Conservation (phyloP, 352 stramenopile genomes). For the Globisporangium echinulatum region DNA sequence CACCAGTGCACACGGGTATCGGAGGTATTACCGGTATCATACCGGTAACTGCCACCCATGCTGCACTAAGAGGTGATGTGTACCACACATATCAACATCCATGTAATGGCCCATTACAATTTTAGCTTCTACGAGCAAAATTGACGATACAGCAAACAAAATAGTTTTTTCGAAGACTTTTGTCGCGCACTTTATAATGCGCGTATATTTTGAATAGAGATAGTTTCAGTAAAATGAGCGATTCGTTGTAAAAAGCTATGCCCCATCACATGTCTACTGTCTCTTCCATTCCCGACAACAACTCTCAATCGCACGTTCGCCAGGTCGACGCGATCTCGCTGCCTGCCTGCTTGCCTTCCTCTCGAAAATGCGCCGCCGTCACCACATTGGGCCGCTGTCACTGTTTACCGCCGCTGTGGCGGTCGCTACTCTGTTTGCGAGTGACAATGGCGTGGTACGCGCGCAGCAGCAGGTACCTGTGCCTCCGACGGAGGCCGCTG, state of each 20-base stretch:
- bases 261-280: too few relatives aligned
- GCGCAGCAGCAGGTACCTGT: neutral
- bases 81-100: neutral
- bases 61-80: neutral
- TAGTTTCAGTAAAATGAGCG: too few relatives aligned
- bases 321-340: too few relatives aligned
- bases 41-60: neutral
- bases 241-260: too few relatives aligned
- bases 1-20: neutral
- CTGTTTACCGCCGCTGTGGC: neutral
- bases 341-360: too few relatives aligned
- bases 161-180: too few relatives aligned
- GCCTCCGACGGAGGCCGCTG: slow-evolving; percentile 15
- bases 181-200: too few relatives aligned
- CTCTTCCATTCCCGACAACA: too few relatives aligned
- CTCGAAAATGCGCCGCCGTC: slow-evolving; percentile 1
- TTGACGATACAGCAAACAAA: too few relatives aligned
- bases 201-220: too few relatives aligned
- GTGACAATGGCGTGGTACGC: neutral
- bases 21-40: neutral
- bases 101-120: neutral
- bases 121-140: too few relatives aligned
- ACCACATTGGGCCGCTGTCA: neutral
- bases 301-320: too few relatives aligned
- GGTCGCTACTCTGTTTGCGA: slow-evolving; percentile 3